Evolutionary conservation across 768 basidiomycete genomes (phyloP).

Genomic region (Kwoniella newhampshirensis): DNA sequence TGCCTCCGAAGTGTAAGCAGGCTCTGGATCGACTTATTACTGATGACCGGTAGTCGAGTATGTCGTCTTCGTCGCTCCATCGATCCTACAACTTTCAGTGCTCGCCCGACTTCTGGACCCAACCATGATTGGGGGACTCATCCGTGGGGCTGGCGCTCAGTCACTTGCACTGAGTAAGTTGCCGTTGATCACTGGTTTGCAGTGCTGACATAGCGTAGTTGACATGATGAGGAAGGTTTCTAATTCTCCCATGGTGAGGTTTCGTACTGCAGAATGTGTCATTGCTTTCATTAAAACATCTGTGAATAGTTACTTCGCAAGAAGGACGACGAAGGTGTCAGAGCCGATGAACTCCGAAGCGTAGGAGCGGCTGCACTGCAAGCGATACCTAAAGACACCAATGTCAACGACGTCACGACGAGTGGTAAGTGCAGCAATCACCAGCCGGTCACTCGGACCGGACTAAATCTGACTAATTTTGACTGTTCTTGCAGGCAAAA

Average conservation of each 20-base stretch:
- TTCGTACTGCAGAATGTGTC: background rate
- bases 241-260: constrained; percentile 79
- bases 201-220: constrained; percentile 50
- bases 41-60: constrained; percentile 74
- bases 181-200: no score
- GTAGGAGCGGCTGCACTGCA: constrained; percentile 30
- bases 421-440: constrained; percentile 75
- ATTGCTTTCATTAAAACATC: background rate
- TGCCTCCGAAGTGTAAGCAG: constrained; percentile 84
- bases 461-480: background rate
- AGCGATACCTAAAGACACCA: constrained; percentile 42
- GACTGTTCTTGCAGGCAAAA: constrained; percentile 36
- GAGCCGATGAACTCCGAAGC: constrained; percentile 44
- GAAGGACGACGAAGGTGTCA: constrained; percentile 72
- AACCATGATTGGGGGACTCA: constrained; percentile 66
- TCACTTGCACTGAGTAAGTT: constrained; percentile 37
- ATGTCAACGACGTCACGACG: constrained; percentile 62
- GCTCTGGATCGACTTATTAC: background rate
- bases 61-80: constrained; percentile 93
- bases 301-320: constrained; percentile 29
- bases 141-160: constrained; percentile 70
- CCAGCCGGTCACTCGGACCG: background rate
- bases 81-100: constrained; percentile 74
- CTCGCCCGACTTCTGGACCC: constrained; percentile 73
- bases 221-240: constrained; percentile 81